These are phyloP conservation scores for Tetrapisispora nanseiensis DNA, from an alignment of 805 yeast genomes.

Conservation along the genomic window DNA sequence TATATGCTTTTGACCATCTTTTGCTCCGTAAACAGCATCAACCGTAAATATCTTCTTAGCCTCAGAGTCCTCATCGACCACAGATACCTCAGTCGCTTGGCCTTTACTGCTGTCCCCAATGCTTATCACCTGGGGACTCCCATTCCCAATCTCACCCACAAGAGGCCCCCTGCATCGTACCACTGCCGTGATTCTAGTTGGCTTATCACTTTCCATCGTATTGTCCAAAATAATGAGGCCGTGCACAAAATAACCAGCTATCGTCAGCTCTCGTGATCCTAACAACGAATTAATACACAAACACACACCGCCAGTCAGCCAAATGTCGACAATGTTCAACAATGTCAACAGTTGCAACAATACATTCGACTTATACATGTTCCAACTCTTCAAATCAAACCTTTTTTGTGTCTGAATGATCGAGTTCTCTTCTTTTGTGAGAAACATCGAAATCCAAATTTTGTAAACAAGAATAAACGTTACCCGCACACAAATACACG, in stretches of 20 bases:
- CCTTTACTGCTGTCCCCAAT: slow-evolving; percentile 24
- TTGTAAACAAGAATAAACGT: not conserved
- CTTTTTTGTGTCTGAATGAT: too few relatives aligned
- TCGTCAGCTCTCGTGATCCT: too few relatives aligned
- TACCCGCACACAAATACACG: not conserved
- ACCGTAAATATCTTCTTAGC: slow-evolving; percentile 53
- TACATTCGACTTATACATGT: too few relatives aligned
- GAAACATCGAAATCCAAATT: not conserved
- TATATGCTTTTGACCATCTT: slow-evolving; percentile 57
- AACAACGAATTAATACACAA: too few relatives aligned
- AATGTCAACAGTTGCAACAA: too few relatives aligned
- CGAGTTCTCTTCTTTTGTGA: too few relatives aligned
- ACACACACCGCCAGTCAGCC: too few relatives aligned
- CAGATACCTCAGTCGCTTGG: slow-evolving; percentile 35
- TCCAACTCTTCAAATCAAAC: too few relatives aligned
- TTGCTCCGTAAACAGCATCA: slow-evolving; percentile 76
- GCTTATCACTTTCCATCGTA: slow-evolving; percentile 13
- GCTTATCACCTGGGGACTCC: slow-evolving; percentile 44
- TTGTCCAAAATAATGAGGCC: too few relatives aligned
- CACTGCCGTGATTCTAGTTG: slow-evolving; percentile 46
- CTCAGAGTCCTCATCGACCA: slow-evolving; percentile 31
- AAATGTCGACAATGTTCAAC: too few relatives aligned
- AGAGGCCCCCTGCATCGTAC: slow-evolving; percentile 56
- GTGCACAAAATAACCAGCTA: too few relatives aligned
- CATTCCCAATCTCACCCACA: slow-evolving; percentile 44